Percentiles rank a stretch among this genome's conserved stretches.
These are phyloP conservation scores for Ceratopteris richardii DNA, from an alignment of 75 land plant species.

Conservation along the genomic window DNA sequence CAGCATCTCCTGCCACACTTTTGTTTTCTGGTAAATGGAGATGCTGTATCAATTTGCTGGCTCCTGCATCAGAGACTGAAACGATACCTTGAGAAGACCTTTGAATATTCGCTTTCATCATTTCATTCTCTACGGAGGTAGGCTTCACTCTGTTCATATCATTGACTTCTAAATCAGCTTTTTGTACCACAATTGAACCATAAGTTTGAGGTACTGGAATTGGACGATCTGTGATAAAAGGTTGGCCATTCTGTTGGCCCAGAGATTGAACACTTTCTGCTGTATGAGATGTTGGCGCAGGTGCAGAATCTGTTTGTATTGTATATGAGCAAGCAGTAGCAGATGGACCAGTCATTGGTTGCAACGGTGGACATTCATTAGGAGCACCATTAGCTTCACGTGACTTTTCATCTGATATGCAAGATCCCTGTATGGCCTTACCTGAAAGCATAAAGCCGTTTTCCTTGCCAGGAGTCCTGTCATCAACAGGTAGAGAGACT, in stretches of 20 bases:
- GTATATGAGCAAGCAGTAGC: slow-evolving; percentile 1
- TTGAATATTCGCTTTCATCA: not conserved
- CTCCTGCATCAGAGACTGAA: not conserved
- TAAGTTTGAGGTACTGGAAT: not conserved
- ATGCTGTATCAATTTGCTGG: not conserved
- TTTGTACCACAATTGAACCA: not conserved
- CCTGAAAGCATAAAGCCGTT: not conserved
- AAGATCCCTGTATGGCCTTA: not conserved
- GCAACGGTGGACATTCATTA: not conserved
- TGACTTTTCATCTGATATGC: not conserved
- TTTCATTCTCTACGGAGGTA: not conserved
- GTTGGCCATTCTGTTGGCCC: slow-evolving; percentile 1
- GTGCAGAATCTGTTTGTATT: slow-evolving; percentile 1
- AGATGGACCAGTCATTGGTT: not conserved
- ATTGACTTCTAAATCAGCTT: not conserved
- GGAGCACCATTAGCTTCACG: not conserved
- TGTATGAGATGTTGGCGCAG: not conserved
- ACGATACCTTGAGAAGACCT: not conserved
- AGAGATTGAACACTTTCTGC: not conserved
- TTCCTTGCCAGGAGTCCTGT: not conserved
- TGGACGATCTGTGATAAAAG: not conserved
- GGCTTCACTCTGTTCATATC: not conserved
- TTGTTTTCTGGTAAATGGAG: not conserved
- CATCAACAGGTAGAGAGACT: not conserved
- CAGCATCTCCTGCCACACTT: not conserved